Evolutionary conservation across 257 asterid genomes (phyloP).

Genomic region (Haberlea rhodopensis): DNA sequence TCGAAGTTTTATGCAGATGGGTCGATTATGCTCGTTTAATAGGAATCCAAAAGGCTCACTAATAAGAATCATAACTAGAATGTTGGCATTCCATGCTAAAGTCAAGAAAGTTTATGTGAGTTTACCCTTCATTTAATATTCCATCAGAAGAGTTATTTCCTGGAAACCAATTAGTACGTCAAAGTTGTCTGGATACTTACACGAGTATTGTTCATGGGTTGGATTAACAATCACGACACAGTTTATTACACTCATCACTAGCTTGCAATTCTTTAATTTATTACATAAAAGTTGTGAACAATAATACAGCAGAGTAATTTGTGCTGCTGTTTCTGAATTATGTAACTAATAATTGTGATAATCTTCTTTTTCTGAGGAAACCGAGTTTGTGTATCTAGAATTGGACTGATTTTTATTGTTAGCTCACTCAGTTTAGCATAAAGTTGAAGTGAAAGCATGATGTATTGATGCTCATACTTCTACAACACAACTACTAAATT

Average conservation of each 20-base stretch:
- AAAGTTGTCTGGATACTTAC: too few species aligned
- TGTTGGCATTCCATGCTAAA: neutral
- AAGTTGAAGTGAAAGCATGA: neutral
- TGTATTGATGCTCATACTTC: neutral
- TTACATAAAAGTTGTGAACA: neutral
- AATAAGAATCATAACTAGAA: conserved; percentile 28
- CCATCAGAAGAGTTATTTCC: neutral
- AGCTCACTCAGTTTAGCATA: neutral
- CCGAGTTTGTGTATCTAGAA: neutral
- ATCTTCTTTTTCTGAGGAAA: neutral
- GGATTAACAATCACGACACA: too few species aligned
- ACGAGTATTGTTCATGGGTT: neutral
- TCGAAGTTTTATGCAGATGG: conserved; percentile 58
- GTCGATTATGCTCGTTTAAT: conserved; percentile 86
- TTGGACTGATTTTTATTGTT: neutral
- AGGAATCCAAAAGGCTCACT: conserved; percentile 72
- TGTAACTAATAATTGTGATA: neutral
- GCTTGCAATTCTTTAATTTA: neutral
- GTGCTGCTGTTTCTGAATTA: neutral
- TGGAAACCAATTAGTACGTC: neutral
- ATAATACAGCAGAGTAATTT: neutral
- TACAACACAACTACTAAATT: too few species aligned
- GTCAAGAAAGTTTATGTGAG: neutral
- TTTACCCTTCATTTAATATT: neutral
- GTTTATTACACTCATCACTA: neutral